A percentile compares a stretch with the other conserved stretches of the same genome.
Conservation (phyloP, 768 basidiomycete species). For the Lanmaoa rubissima region DNA sequence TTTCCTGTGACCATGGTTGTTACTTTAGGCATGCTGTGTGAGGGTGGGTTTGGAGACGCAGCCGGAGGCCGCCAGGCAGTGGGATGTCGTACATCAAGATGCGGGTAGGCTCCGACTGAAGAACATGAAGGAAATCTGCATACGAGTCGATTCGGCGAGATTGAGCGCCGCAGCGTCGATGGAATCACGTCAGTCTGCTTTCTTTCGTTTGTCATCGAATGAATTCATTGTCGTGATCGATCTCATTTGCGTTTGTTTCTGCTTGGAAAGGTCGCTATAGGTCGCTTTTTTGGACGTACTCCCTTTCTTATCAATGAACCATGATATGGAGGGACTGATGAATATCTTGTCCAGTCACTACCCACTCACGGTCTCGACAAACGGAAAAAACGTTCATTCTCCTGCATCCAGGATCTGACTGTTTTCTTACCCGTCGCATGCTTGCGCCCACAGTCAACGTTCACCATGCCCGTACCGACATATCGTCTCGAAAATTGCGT, state of each 20-base stretch:
- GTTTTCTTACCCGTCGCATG: conserved; percentile 2
- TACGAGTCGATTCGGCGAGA: conserved; percentile 29
- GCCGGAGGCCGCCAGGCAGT: conserved; percentile 16
- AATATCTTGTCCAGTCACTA: not conserved
- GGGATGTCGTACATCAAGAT: conserved; percentile 27
- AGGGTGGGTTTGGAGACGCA: conserved; percentile 22
- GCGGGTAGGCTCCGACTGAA: conserved; percentile 24
- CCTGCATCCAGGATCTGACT: not conserved
- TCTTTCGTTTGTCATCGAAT: not conserved
- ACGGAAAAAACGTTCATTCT: not conserved
- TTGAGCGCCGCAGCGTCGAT: not conserved
- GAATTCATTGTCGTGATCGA: not conserved
- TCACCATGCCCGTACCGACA: not conserved
- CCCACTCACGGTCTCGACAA: not conserved
- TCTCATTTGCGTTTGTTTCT: not conserved
- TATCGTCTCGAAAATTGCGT: not conserved
- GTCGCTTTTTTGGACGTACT: not conserved
- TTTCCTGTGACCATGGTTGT: too few relatives aligned
- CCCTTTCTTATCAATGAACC: not conserved
- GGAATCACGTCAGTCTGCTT: not conserved
- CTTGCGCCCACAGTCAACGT: not conserved
- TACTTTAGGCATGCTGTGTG: too few relatives aligned
- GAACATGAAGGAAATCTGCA: conserved; percentile 26
- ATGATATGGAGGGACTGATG: not conserved
- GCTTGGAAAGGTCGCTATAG: not conserved